A percentile compares a stretch with the other conserved stretches of the same genome.
These are phyloP conservation scores for Alloascoidea hylecoeti DNA, from an alignment of 805 yeast species.

Conservation along the genomic window DNA sequence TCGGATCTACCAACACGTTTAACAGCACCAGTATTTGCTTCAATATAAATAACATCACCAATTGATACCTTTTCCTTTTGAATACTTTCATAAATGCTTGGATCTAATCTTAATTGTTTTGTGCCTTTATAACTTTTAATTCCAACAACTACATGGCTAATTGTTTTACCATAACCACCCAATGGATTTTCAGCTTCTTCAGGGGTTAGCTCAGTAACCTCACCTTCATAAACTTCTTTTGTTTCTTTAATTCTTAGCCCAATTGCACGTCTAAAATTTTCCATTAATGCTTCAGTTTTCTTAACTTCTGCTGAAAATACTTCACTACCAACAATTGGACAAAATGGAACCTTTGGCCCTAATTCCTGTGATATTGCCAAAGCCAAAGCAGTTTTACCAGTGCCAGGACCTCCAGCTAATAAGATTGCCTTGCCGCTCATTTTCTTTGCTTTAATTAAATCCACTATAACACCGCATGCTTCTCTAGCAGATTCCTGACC, in stretches of 20 bases:
- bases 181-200: conserved; percentile 94
- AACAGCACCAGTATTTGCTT: conserved; percentile 94
- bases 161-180: conserved; percentile 97
- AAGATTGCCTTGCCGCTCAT: conserved; percentile 94
- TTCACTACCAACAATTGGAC: conserved; percentile 94
- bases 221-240: conserved; percentile 96
- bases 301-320: conserved; percentile 92
- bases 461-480: conserved; percentile 93
- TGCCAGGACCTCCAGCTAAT: conserved; percentile 96
- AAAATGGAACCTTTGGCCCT: conserved; percentile 95
- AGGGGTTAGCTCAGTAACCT: conserved; percentile 89
- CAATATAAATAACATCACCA: conserved; percentile 96
- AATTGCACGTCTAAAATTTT: conserved; percentile 90
- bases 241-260: conserved; percentile 94
- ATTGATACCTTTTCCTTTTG: conserved; percentile 89
- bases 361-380: conserved; percentile 91
- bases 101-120: conserved; percentile 80
- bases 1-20: conserved; percentile 97
- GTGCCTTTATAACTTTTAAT: conserved; percentile 87
- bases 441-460: conserved; percentile 79
- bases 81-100: conserved; percentile 82
- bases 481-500: conserved; percentile 56
- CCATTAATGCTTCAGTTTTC: conserved; percentile 93
- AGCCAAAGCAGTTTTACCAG: conserved; percentile 96
- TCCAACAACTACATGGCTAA: conserved; percentile 87